These are phyloP conservation scores for Phaeotremella fagi DNA, from an alignment of 768 basidiomycete genomes.

Conservation along the genomic window DNA sequence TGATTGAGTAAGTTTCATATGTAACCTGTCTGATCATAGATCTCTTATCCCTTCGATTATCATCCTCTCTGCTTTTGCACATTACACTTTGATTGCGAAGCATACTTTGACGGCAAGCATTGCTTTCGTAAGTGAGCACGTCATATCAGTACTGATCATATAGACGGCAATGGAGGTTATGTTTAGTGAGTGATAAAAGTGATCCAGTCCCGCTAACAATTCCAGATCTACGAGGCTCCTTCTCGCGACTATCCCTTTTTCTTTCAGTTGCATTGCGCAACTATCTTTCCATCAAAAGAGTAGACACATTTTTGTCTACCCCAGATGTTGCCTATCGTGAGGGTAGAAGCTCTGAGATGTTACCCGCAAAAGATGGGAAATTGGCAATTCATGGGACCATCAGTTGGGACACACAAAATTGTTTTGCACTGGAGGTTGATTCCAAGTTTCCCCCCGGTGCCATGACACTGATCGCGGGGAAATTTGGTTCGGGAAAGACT, in stretches of 20 bases:
- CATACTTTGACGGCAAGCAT: conserved; percentile 29
- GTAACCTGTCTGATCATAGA: no score
- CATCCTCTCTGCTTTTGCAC: conserved; percentile 34
- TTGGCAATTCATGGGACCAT: conserved; percentile 21
- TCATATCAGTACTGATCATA: not conserved
- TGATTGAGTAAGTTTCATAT: no score
- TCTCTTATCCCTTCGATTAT: conserved; percentile 21
- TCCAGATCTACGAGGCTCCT: no score
- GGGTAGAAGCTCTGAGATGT: conserved; percentile 7
- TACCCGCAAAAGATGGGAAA: conserved; percentile 1
- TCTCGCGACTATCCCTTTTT: no score
- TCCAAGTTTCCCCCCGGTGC: conserved; percentile 29
- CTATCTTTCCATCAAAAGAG: conserved; percentile 27
- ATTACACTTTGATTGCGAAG: conserved; percentile 34
- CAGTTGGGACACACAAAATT: conserved; percentile 13
- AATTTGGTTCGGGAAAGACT: conserved; percentile 42
- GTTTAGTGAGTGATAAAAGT: no score
- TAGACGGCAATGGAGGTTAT: conserved; percentile 41
- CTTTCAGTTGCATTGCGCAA: no score
- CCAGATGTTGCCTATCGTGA: conserved; percentile 28
- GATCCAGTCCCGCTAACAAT: no score
- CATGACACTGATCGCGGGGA: conserved; percentile 38
- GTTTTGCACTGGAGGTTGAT: conserved; percentile 29
- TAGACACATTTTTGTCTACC: conserved; percentile 18
- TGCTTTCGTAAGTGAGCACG: conserved; percentile 31